Evolutionary conservation across 805 yeast genomes (phyloP), one percentile per base, ranked within the genome.

Genomic region (Metschnikowia picachoensis): DNA sequence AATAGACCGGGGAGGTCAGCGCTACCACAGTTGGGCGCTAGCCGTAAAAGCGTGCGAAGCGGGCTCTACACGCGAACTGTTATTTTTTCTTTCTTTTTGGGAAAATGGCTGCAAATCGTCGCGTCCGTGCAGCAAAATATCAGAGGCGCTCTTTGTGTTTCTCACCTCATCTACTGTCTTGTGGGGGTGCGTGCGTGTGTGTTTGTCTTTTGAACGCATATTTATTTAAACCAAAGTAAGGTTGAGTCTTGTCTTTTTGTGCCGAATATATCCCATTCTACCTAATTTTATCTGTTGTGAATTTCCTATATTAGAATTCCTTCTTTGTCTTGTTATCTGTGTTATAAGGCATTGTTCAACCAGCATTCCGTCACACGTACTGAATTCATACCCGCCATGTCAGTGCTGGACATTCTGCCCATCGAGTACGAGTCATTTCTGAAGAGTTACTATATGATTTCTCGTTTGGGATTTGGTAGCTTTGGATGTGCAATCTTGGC

Each of bases 401-500:
- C 44, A 28, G 45, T n/a, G 35, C 39, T 37, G 43, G 41, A 38
- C 16, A 35, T 41, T 13, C 44, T 38, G 39, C 48, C 49, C 17
- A 33, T 49, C 14, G 39, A 45, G 41, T 47, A 56, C 17, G 54
- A 51, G 43, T 52, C 60, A 11, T 56, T 54, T 41, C 51, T 40
- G 27, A 43, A 48, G 14, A 50, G 48, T 45, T 86, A 82, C 58
- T 76, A 73, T 43, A 52, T 70, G 4, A 67, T 85, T 8, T 72
- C 78, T 37, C 72, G 70, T 39, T 64, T 87, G 48, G 95, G 95
- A 0, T 77, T 74, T 45, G 95, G 95, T 1, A 81, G 88, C 39
- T 87, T 87, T 69, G 95, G 95, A 2, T 66, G 76, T 1, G 94
- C 87, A 2, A 67, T 76, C 1, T 65, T 85, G 55, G 90, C 88